A percentile compares a stretch with the other conserved stretches of the same genome.
phyloP scores from a whole-genome alignment of 345 rosid genomes.

The Lepidium didymum region DNA sequence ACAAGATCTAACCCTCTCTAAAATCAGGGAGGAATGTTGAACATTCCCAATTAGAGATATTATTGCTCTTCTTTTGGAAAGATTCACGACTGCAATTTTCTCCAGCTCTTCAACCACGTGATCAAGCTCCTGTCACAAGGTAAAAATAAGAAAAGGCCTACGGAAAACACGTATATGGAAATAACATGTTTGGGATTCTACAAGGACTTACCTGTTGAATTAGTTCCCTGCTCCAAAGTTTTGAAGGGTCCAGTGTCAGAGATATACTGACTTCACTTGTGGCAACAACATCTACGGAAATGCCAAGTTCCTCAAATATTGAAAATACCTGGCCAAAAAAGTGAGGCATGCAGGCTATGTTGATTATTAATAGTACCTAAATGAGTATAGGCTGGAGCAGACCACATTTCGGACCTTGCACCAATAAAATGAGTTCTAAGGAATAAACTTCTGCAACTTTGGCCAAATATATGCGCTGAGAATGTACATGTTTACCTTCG shows the following conservation, averaged over 20 bases:
- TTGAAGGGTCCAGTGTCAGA: conserved; percentile 91
- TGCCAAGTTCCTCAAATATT: conserved; percentile 91
- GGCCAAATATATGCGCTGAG: not conserved
- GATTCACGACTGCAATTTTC: conserved; percentile 89
- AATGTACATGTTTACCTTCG: conserved; percentile 49
- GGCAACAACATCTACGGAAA: conserved; percentile 98
- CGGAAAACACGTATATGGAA: not conserved
- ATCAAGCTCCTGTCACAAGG: conserved; percentile 78
- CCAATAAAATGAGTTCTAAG: not conserved
- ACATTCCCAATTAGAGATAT: conserved; percentile 94
- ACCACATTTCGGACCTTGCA: not conserved
- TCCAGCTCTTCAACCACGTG: conserved; percentile 96
- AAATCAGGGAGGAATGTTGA: conserved; percentile 79
- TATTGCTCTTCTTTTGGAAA: conserved; percentile 80
- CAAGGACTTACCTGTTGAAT: conserved; percentile 87
- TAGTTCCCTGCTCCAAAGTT: conserved; percentile 95
- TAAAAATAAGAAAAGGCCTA: not conserved
- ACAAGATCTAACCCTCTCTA: conserved; percentile 67
- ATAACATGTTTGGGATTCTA: not conserved
- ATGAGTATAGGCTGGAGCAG: not conserved
- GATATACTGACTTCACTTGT: conserved; percentile 99
- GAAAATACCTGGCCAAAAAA: conserved; percentile 67
- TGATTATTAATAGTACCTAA: not conserved
- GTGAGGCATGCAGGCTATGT: not conserved
- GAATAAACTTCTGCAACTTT: not conserved